Evolutionary conservation across 2,329 filamentous ascomycete genomes (phyloP).

Genomic region (Calycina herbarum): DNA sequence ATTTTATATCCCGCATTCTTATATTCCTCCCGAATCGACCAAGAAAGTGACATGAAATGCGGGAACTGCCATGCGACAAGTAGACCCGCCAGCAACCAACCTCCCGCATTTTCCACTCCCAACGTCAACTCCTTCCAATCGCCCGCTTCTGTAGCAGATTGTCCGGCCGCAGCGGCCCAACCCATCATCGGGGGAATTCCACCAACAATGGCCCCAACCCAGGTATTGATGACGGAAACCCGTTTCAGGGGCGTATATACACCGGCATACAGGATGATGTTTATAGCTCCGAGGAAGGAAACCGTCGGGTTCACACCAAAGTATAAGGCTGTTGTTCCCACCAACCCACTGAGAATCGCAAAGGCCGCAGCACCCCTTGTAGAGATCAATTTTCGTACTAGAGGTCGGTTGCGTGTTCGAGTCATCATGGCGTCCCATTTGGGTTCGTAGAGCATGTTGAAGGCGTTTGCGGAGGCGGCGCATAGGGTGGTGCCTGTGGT

Average conservation of each 20-base stretch:
- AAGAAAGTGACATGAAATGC: slow-evolving; percentile 94
- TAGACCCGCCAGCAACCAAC: slow-evolving; percentile 83
- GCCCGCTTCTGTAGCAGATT: slow-evolving; percentile 74
- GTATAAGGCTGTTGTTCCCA: slow-evolving; percentile 74
- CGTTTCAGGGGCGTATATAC: slow-evolving; percentile 93
- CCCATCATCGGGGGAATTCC: slow-evolving; percentile 96
- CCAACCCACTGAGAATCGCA: slow-evolving; percentile 68
- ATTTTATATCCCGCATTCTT: slow-evolving; percentile 65
- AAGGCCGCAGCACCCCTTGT: slow-evolving; percentile 73
- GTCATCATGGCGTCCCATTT: slow-evolving; percentile 89
- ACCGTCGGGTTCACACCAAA: slow-evolving; percentile 94
- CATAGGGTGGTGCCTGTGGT: slow-evolving; percentile 86
- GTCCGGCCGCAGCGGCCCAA: slow-evolving; percentile 91
- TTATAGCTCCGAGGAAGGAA: slow-evolving; percentile 77
- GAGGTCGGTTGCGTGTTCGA: slow-evolving; percentile 84
- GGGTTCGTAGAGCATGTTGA: slow-evolving; percentile 97
- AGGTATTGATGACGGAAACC: slow-evolving; percentile 84
- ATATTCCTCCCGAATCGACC: slow-evolving; percentile 89
- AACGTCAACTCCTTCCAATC: slow-evolving; percentile 79
- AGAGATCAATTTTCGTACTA: slow-evolving; percentile 79
- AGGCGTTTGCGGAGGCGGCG: slow-evolving; percentile 85
- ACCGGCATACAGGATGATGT: slow-evolving; percentile 87
- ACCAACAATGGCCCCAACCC: slow-evolving; percentile 90
- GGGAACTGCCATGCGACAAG: slow-evolving; percentile 98
- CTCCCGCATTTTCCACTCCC: slow-evolving; percentile 68